Base-by-base conservation (phyloP, 2,329 filamentous ascomycete genomes). In the Pseudofabraea citricarpa region DNA sequence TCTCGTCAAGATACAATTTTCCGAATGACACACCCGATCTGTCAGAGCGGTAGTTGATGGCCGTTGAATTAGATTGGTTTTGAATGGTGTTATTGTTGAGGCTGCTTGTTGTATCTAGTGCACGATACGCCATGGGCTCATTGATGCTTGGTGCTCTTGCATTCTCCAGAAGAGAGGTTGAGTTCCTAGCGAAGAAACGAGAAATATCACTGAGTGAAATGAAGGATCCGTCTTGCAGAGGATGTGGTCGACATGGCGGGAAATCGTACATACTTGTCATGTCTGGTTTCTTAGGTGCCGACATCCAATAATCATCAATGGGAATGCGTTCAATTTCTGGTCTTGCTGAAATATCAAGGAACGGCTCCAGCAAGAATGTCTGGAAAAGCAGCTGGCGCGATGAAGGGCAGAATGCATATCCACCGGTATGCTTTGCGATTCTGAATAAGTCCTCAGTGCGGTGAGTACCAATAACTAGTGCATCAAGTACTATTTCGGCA, bases 1-100 rank as follows among this genome's bases (percentile, higher is more conserved):
- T 50, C 22, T 56, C 52, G 20, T 45, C 26, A 19, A 54, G 21
- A 32, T 52, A 43, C n/a, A 40, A 19, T 10, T 36, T 36, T 16
- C 33, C 33, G 21, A 36, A 36, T 4, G 33, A 36, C 4, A 36
- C 33, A 21, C 18, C 33, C n/a, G 33, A 36, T 36, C 18, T 36
- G 7, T 36, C 33, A 9, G 33, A 36, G n/a, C 18, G 33, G 21
- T 36, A 21, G 3, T 19, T 19, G 19, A 7, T 10, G 7, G 16
- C 16, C 8, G 21, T 13, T 9, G 6, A 13, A 9, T 3, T 12
- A 18, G 19, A 36, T 18, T 16, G 16, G n/a, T 13, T 12, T 6
- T 36, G 15, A 3, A 9, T 18, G 3, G 15, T 15, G 18, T 16
- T 18, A 6, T 12, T 6, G 13, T n/a, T n/a, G 5, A n/a, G 13